These are phyloP conservation scores for Rutstroemia sp. DNA, from an alignment of 2,329 filamentous ascomycete genomes.

Conservation along the genomic window DNA sequence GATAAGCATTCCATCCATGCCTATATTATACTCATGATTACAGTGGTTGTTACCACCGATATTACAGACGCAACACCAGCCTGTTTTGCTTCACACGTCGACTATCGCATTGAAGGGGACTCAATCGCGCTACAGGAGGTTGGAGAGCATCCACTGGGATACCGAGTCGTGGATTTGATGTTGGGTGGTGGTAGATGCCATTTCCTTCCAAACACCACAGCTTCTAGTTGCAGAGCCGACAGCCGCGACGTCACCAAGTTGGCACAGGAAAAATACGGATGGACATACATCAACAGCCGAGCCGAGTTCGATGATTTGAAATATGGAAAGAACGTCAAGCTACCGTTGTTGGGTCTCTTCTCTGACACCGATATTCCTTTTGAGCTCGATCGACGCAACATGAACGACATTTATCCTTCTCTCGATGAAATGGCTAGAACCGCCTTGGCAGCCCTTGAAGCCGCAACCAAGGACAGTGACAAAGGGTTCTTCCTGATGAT, in stretches of 20 bases:
- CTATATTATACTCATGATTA: not conserved
- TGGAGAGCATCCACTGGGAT: conserved; percentile 77
- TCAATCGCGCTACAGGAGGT: conserved; percentile 89
- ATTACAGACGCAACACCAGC: conserved; percentile 95
- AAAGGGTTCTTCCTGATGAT: conserved; percentile 99
- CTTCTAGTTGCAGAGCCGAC: conserved; percentile 76
- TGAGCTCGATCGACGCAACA: conserved; percentile 79
- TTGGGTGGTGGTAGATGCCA: conserved; percentile 89
- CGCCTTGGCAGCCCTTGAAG: conserved; percentile 70
- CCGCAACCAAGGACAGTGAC: conserved; percentile 74
- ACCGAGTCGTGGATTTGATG: conserved; percentile 81
- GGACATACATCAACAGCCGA: conserved; percentile 68
- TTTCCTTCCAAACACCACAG: conserved; percentile 76
- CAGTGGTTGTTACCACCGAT: conserved; percentile 83
- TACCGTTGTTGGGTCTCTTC: conserved; percentile 83
- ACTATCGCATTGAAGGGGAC: conserved; percentile 73
- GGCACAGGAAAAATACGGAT: conserved; percentile 69
- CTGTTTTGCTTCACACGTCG: conserved; percentile 86
- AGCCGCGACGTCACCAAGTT: conserved; percentile 65
- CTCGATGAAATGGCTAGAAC: conserved; percentile 85
- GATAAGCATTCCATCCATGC: not conserved
- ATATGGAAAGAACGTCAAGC: conserved; percentile 48
- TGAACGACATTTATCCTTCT: conserved; percentile 76
- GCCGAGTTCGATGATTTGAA: conserved; percentile 69
- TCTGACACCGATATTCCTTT: conserved; percentile 80